These are phyloP conservation scores for Exophiala sideris DNA, from an alignment of 2,329 filamentous ascomycete genomes.

Conservation along the genomic window DNA sequence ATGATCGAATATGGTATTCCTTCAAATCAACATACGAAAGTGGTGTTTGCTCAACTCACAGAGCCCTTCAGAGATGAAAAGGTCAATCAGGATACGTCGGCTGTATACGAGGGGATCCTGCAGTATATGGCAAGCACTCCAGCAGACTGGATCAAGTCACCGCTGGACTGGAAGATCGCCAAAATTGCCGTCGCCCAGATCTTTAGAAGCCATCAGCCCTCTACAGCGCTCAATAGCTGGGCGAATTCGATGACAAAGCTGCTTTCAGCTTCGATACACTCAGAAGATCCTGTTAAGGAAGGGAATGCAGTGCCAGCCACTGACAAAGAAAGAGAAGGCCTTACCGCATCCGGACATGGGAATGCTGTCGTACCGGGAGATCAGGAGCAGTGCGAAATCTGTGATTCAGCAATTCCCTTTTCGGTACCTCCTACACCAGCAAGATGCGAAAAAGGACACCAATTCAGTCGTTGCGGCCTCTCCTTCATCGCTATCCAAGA, in stretches of 20 bases:
- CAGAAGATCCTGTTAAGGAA: background rate
- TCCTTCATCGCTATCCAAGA: slow-evolving; percentile 30
- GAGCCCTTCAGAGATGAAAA: background rate
- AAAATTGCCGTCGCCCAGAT: slow-evolving; percentile 11
- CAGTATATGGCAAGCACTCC: slow-evolving; percentile 3
- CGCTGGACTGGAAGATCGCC: slow-evolving; percentile 15
- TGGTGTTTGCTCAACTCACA: slow-evolving; percentile 10
- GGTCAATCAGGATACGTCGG: background rate
- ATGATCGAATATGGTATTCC: slow-evolving; percentile 50
- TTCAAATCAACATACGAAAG: slow-evolving; percentile 9
- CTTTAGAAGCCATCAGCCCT: background rate
- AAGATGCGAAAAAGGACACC: slow-evolving; percentile 23
- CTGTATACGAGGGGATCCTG: slow-evolving; percentile 10
- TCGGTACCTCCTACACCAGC: slow-evolving; percentile 7
- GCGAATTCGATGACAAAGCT: background rate
- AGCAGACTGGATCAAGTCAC: slow-evolving; percentile 2
- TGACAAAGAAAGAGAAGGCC: background rate
- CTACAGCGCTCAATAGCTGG: slow-evolving; percentile 3
- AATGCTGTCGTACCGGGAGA: background rate
- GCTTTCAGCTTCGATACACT: background rate
- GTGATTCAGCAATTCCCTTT: slow-evolving; percentile 18
- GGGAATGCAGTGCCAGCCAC: background rate
- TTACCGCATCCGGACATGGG: background rate
- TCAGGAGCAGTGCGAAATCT: slow-evolving; percentile 26
- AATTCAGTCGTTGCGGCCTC: slow-evolving; percentile 28